phyloP scores from a whole-genome alignment of 768 basidiomycete genomes.

The Auriscalpium orientale region DNA sequence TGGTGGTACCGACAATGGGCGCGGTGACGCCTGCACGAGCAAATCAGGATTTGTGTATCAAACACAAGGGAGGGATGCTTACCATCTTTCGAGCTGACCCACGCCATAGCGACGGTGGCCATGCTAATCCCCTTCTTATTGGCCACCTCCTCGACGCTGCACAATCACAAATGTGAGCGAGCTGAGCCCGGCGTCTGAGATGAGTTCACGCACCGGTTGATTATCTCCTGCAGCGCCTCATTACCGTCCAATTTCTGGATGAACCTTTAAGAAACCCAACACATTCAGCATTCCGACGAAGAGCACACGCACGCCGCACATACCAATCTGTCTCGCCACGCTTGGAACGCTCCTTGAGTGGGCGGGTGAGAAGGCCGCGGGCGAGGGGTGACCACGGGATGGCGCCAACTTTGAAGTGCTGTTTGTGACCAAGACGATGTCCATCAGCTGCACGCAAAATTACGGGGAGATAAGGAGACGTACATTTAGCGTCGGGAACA shows the following conservation, averaged over 20 bases:
- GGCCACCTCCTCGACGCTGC: conserved; percentile 34
- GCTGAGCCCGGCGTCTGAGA: background rate
- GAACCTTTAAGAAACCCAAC: background rate
- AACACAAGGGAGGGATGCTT: too few relatives aligned
- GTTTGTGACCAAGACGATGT: background rate
- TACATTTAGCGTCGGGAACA: conserved; percentile 24
- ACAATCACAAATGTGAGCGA: background rate
- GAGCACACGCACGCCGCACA: background rate
- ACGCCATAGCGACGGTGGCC: conserved; percentile 37
- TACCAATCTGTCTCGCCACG: conserved; percentile 2
- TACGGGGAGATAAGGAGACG: background rate
- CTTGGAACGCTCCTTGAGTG: background rate
- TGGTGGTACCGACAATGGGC: conserved; percentile 9
- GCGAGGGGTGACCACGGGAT: conserved; percentile 14
- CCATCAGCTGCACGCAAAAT: background rate
- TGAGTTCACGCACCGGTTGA: conserved; percentile 6
- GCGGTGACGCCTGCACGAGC: background rate
- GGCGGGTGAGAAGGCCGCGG: conserved; percentile 10
- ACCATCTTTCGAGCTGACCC: conserved; percentile 1
- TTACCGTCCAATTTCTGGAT: background rate
- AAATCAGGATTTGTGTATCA: too few relatives aligned
- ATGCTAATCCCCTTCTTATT: conserved; percentile 30
- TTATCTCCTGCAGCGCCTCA: conserved; percentile 5
- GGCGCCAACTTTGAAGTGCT: conserved; percentile 10
- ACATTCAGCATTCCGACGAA: background rate